Base-by-base conservation (phyloP, 2,329 filamentous ascomycete genomes). In the Botrytis pseudocinerea region DNA sequence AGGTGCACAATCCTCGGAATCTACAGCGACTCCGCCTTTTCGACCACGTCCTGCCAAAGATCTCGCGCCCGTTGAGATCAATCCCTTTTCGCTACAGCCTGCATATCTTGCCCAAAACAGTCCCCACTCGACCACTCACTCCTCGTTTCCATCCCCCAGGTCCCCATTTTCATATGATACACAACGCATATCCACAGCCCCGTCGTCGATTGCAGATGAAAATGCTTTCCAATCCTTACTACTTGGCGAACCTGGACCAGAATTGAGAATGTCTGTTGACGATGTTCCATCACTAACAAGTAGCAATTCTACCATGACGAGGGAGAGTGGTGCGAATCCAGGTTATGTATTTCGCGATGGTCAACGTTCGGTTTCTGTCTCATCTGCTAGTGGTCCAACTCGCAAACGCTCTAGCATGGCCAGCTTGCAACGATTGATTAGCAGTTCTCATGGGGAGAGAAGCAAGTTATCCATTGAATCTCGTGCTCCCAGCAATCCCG, bases 221-320 rank as follows among this genome's bases (percentile, higher is more conserved):
- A 91, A 89, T 73, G 89, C 86, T 54, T 91, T 93, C 80, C 90
- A 90, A 73, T 93, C 92, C 3, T 84, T 93, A 46, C 85, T 93
- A 9, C 87, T 93, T 81, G 91, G 92, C 70, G 92, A 94, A 76
- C 91, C 91, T 32, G 91, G 91, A 0, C 92, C 91, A 0, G 92
- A 94, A 78, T 83, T 87, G 18, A 89, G 92, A 64, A 87, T 92
- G 51, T 95, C 92, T 0, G 86, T 90, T 46, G 91, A 92, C 75
- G 92, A 93, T 77, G 89, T 93, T 22, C 92, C 92, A 4, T 94
- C 92, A 2, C 82, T 91, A 76, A 93, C 91, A 1, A 94, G 91
- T 79, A 93, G 91, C 79, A 90, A 91, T 77, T 94, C 93, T 16
- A 93, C 91, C 16, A 93, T 91, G 88, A 87, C 91, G 10, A 87